Evolutionary conservation across 768 basidiomycete genomes (phyloP).

Genomic region (Serendipita sp.): DNA sequence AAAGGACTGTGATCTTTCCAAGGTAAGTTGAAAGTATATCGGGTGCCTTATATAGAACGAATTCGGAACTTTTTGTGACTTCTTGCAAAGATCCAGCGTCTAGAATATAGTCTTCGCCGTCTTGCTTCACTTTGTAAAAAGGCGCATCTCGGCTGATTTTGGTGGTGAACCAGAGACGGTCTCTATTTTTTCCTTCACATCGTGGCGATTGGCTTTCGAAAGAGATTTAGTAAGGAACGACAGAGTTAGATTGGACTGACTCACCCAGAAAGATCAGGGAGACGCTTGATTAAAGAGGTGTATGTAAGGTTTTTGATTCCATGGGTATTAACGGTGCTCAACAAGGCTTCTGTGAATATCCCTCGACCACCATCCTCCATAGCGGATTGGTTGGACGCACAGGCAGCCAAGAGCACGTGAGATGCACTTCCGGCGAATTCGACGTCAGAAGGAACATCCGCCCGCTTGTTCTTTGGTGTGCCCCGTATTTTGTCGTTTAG

Average conservation of each 20-base stretch:
- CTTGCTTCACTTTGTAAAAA: slow-evolving; percentile 22
- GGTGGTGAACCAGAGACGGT: slow-evolving; percentile 38
- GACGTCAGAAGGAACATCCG: slow-evolving; percentile 24
- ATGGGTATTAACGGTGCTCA: slow-evolving; percentile 28
- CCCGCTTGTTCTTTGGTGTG: slow-evolving; percentile 16
- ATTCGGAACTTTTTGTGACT: slow-evolving; percentile 44
- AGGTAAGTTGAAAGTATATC: slow-evolving; percentile 36
- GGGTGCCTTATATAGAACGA: slow-evolving; percentile 30
- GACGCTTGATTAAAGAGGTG: slow-evolving; percentile 22
- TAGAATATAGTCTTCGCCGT: slow-evolving; percentile 31
- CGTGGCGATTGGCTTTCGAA: slow-evolving; percentile 32
- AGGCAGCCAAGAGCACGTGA: slow-evolving; percentile 44
- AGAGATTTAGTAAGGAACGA: slow-evolving; percentile 10
- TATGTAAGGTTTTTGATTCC: slow-evolving; percentile 42
- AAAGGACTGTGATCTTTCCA: slow-evolving; percentile 41
- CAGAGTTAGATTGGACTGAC: not conserved
- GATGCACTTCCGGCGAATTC: slow-evolving; percentile 30
- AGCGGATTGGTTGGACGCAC: slow-evolving; percentile 37
- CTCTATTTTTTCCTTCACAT: slow-evolving; percentile 33
- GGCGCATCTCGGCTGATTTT: slow-evolving; percentile 34
- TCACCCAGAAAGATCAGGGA: not conserved
- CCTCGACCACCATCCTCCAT: slow-evolving; percentile 49
- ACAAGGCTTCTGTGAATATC: slow-evolving; percentile 39
- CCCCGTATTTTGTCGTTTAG: slow-evolving; percentile 42
- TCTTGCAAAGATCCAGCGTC: slow-evolving; percentile 48